phyloP scores from a whole-genome alignment of 2,329 filamentous ascomycete species.

The Epicoccum sorghinum region DNA sequence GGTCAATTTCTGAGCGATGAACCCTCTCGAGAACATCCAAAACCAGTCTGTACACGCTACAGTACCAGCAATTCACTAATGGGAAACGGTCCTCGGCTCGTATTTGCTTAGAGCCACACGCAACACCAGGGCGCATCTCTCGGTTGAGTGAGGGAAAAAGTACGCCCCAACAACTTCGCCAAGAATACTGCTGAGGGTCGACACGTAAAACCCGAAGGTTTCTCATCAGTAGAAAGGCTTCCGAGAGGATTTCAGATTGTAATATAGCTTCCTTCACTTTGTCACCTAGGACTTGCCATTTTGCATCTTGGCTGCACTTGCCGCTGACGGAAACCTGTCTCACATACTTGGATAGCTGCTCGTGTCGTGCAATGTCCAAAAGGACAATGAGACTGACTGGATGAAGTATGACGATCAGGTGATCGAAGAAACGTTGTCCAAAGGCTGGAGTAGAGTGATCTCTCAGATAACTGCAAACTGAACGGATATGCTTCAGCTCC shows the following conservation, averaged over 20 bases:
- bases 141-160: too few relatives aligned
- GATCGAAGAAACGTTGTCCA: slow-evolving; percentile 8
- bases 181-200: background rate
- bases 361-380: slow-evolving; percentile 8
- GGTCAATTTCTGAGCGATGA: background rate
- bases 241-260: background rate
- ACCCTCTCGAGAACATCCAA: background rate
- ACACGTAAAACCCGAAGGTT: background rate
- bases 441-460: background rate
- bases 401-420: slow-evolving; percentile 4
- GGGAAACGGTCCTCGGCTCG: too few relatives aligned
- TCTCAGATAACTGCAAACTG: background rate
- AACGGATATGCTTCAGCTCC: background rate
- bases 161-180: too few relatives aligned
- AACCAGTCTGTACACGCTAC: background rate
- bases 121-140: background rate
- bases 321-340: slow-evolving; percentile 3
- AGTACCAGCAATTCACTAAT: too few relatives aligned
- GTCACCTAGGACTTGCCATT: background rate
- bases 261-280: too few relatives aligned
- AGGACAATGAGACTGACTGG: background rate
- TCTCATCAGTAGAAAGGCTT: background rate
- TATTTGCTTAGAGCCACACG: background rate
- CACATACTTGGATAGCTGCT: slow-evolving; percentile 1
- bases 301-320: too few relatives aligned